Percentiles rank a stretch among this genome's conserved stretches.
phyloP scores from a whole-genome alignment of 2,329 filamentous ascomycete genomes.

The Calonectria pseudoreteaudii region DNA sequence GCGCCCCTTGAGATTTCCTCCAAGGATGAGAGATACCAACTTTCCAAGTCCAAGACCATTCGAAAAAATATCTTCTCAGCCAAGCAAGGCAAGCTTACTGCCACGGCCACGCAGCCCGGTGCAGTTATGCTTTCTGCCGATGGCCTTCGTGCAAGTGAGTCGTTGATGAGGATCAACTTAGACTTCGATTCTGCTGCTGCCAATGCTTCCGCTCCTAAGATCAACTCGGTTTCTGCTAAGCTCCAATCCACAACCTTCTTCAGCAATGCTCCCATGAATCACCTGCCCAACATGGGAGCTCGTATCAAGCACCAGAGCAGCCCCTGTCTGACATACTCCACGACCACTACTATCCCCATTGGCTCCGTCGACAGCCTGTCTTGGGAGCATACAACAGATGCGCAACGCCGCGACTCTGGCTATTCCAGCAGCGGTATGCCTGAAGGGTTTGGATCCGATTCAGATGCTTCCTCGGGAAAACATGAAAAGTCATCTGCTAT shows the following conservation, averaged over 20 bases:
- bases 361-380: slow-evolving; percentile 47
- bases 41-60: slow-evolving; percentile 64
- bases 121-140: slow-evolving; percentile 65
- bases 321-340: slow-evolving; percentile 60
- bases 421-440: slow-evolving; percentile 58
- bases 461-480: slow-evolving; percentile 41
- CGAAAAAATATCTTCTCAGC: slow-evolving; percentile 64
- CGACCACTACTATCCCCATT: slow-evolving; percentile 55
- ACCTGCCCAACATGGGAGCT: slow-evolving; percentile 64
- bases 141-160: slow-evolving; percentile 55
- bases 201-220: slow-evolving; percentile 59
- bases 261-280: slow-evolving; percentile 57
- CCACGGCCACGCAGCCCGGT: slow-evolving; percentile 58
- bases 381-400: slow-evolving; percentile 55
- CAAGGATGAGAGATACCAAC: slow-evolving; percentile 61
- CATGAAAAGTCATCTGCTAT: slow-evolving; percentile 40
- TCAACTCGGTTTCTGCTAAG: slow-evolving; percentile 63
- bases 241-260: slow-evolving; percentile 65
- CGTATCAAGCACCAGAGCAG: slow-evolving; percentile 54
- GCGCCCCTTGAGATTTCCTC: slow-evolving; percentile 63
- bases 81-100: slow-evolving; percentile 63
- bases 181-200: slow-evolving; percentile 59
- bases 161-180: slow-evolving; percentile 58
- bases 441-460: slow-evolving; percentile 51
- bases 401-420: slow-evolving; percentile 63